These are phyloP conservation scores for Cyberlindnera subsufficiens DNA, from an alignment of 805 yeast genomes.

Conservation along the genomic window DNA sequence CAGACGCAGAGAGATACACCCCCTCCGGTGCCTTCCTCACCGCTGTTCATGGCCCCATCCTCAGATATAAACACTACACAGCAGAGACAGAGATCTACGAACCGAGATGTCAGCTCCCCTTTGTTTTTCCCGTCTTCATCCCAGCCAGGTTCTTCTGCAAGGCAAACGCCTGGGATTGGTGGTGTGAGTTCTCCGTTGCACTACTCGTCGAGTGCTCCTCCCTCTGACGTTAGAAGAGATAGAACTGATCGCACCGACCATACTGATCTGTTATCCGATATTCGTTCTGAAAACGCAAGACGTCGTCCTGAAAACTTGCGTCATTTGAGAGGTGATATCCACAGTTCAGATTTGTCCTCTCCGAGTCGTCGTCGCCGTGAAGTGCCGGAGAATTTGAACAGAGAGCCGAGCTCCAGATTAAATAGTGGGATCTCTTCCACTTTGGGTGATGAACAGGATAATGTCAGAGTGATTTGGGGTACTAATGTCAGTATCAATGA, in stretches of 20 bases:
- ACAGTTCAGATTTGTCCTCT: slow-evolving; percentile 66
- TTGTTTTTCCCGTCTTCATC: slow-evolving; percentile 28
- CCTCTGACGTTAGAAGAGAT: slow-evolving; percentile 23
- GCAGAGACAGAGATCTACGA: slow-evolving; percentile 3
- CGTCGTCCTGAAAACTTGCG: slow-evolving; percentile 43
- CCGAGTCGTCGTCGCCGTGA: slow-evolving; percentile 55
- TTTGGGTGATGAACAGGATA: slow-evolving; percentile 47
- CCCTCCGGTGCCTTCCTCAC: slow-evolving; percentile 23
- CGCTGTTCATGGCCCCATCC: slow-evolving; percentile 19
- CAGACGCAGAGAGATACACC: background rate
- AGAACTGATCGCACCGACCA: slow-evolving; percentile 13
- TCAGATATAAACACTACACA: slow-evolving; percentile 18
- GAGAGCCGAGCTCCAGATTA: slow-evolving; percentile 19
- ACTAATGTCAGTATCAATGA: slow-evolving; percentile 93
- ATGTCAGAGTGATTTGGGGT: slow-evolving; percentile 95
- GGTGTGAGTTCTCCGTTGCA: slow-evolving; percentile 41
- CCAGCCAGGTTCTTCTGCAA: slow-evolving; percentile 16
- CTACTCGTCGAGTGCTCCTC: slow-evolving; percentile 32
- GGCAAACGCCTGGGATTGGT: slow-evolving; percentile 5
- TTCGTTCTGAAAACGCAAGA: slow-evolving; percentile 37
- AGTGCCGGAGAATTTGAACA: slow-evolving; percentile 36
- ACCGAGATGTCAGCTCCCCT: slow-evolving; percentile 24
- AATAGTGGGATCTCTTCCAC: slow-evolving; percentile 13
- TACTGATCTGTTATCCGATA: slow-evolving; percentile 31
- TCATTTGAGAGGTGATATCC: slow-evolving; percentile 70